Conservation (phyloP, 2,329 filamentous ascomycete species). For the Ascocoryne sarcoides region DNA sequence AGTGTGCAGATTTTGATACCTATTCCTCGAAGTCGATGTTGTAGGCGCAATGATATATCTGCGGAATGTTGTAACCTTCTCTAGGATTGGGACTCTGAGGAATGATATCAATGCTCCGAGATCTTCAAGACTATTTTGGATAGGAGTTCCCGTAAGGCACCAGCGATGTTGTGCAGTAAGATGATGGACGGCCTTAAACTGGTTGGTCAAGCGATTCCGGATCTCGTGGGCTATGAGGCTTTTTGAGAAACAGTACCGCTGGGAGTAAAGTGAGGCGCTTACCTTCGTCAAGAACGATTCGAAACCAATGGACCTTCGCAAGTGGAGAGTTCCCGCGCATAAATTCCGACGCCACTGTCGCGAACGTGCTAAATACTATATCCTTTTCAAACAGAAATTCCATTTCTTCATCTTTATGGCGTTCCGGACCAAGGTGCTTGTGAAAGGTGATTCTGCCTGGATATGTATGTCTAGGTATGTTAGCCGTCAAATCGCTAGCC, state of each 20-base stretch:
- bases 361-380: conserved; percentile 1
- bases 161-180: conserved; percentile 34
- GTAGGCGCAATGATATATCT: not conserved
- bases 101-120: not conserved
- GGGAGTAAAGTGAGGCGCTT: not conserved
- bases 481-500: not conserved
- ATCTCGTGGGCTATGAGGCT: not conserved
- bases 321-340: not conserved
- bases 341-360: not conserved
- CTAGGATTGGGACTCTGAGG: not conserved
- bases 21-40: not conserved
- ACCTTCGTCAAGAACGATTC: conserved; percentile 4
- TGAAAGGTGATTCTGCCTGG: conserved; percentile 1
- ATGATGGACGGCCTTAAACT: conserved; percentile 3
- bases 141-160: conserved; percentile 20
- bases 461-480: conserved; percentile 1
- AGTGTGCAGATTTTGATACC: not conserved
- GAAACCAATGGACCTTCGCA: conserved; percentile 1
- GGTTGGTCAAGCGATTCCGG: not conserved
- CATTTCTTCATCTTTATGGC: not conserved
- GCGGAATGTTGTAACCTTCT: not conserved
- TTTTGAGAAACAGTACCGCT: not conserved
- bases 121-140: conserved; percentile 27
- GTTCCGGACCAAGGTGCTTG: conserved; percentile 1
- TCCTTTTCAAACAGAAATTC: not conserved